Base-by-base conservation (phyloP, 129 eudicot genomes). In the Deinandra increscens region DNA sequence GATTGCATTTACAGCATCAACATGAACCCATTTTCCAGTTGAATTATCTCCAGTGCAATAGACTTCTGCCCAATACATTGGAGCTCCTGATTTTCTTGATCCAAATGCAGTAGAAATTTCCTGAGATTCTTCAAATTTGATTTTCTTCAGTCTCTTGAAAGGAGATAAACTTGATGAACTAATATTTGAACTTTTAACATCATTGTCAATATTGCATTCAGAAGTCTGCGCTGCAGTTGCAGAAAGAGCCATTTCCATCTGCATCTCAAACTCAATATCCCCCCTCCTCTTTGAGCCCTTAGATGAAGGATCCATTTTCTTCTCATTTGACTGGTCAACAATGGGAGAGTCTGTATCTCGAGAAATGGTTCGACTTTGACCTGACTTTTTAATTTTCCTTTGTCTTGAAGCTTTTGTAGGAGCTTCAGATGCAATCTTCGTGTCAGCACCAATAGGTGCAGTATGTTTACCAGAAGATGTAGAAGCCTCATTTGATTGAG, bases 1-100 rank as follows among this genome's bases (percentile, higher is more conserved):
- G 59, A 83, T 83, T 43, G 96, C 87, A 86, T 89, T 86, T 34
- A 89, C 85, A 70, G 81, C 86, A 83, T 93, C 98, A 53, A 89
- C 82, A 73, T 93, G 98, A 74, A 93, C 90, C 98, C 98, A 93
- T 82, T 83, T 93, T 41, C 97, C 97, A 5, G 94, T 79, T 79
- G 86, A 60, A 73, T 88, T 85, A 66, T 84, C 96, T 65, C 90
- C 95, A 53, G 75, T 68, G 43, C 95, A 86, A 43, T 74, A 93
- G 11, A 93, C 92, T 75, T 93, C 98, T 14, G 95, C 96, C 98
- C 96, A 93, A 69, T 79, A 86, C 73, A 89, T 50, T 10, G 98
- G 98, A 70, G 95, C 87, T 61, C 98, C 96, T 48, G 82, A 84
- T 83, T 87, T 93, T 60, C 66, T 79, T 7, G 91, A 89, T 64